Conservation (phyloP, 257 asterid genomes). For the Solanum bulbocastanum region DNA sequence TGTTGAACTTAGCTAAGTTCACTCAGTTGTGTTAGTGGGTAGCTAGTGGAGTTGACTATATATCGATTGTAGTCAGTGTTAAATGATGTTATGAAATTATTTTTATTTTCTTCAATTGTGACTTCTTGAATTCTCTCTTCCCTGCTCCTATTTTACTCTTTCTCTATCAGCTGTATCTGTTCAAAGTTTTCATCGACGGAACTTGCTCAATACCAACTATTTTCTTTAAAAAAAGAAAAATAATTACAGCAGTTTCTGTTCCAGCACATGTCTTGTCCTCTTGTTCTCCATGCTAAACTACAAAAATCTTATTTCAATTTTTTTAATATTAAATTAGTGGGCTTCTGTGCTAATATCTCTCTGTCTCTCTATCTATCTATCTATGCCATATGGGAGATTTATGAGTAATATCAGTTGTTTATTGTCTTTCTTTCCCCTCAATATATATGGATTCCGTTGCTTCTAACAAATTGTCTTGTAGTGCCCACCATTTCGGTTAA, state of each 20-base stretch:
- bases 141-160: background rate
- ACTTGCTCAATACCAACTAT: background rate
- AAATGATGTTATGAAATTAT: background rate
- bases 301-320: background rate
- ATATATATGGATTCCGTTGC: background rate
- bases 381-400: background rate
- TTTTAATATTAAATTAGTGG: background rate
- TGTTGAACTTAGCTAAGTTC: background rate
- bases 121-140: background rate
- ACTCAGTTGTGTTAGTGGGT: background rate
- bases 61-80: background rate
- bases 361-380: too few relatives aligned
- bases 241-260: background rate
- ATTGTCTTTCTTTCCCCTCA: background rate
- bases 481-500: slow-evolving; percentile 92
- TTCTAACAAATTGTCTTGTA: slow-evolving; percentile 13
- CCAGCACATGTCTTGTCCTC: background rate
- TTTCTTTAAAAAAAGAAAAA: background rate
- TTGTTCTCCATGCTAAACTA: background rate
- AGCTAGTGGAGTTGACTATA: background rate
- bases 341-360: background rate
- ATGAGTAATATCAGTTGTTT: background rate
- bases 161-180: background rate
- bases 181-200: background rate
- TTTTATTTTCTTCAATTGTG: background rate